Base-by-base conservation (phyloP, 1,284 basidiomycete genomes). In the Marasmius fiardii region DNA sequence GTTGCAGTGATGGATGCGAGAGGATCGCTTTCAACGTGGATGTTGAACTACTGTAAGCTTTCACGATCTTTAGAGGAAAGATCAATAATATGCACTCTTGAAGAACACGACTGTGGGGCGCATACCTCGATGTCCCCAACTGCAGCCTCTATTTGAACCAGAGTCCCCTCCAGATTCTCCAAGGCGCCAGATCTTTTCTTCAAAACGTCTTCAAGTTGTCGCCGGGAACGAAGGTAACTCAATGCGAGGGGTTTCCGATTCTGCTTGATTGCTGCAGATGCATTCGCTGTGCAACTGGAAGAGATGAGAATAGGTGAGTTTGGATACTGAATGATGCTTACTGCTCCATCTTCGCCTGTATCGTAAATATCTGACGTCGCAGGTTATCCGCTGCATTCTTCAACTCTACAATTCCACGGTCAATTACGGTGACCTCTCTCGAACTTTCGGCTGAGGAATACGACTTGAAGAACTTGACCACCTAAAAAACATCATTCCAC, bases 61-160 rank as follows among this genome's bases (percentile, higher is more conserved):
- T 82, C 82, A 98, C 86, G 53, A 98, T 90, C 90, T 95, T 65
- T 10, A 43, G 43, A 48, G 21, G 2, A 5, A 4, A 43, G 28
- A 28, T 33, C 18, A n/a, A 43, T 23, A 12, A 20, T 24, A 28
- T 4, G 44, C 52, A 51, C 31, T 10, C 20, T 8, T 31, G 28
- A 31, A 31, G 43, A 43, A 10, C 26, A 54, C 49, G n/a, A 6
- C 43, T 39, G 24, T 39, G 43, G 34, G 35, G 52, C 56, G 62
- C 70, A 55, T 67, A 94, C 93, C 77, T 95, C 89, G 6, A 95
- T 80, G 69, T 98, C 92, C 4, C 88, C 88, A 44, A 90, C 90
- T 20, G 95, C 92, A 16, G 87, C 83, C 71, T 98, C 93, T 2
- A 98, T 90, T 50, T 85, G 83, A 52, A 92, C 73, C 18, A 97